phyloP scores from a whole-genome alignment of 1,284 basidiomycete species.

The Coniferiporia sulphurascens region DNA sequence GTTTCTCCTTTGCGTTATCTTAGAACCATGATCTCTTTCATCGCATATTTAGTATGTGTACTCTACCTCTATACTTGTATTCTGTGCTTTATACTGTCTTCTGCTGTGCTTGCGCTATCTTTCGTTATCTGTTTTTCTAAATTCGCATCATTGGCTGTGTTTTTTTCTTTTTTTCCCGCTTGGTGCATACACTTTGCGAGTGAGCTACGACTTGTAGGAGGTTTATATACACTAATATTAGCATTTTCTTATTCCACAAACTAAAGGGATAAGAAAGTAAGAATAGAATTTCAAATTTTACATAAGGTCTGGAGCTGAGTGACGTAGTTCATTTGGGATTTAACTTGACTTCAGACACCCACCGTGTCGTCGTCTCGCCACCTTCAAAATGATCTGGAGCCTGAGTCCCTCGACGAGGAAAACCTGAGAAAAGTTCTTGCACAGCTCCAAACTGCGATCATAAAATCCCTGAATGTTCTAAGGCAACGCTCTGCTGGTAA shows the following conservation, averaged over 20 bases:
- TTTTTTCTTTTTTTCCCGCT: not conserved
- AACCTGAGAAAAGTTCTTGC: not conserved
- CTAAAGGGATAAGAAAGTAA: no score
- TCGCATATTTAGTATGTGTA: not conserved
- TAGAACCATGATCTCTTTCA: not conserved
- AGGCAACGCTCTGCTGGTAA: not conserved
- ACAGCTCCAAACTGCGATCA: slow-evolving; percentile 8
- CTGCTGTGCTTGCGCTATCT: not conserved
- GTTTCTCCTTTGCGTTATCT: not conserved
- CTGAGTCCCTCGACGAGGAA: slow-evolving; percentile 1
- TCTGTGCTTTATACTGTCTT: not conserved
- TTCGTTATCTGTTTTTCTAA: not conserved
- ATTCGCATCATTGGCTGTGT: not conserved
- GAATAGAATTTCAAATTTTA: no score
- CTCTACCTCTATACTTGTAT: not conserved
- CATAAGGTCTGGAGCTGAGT: no score
- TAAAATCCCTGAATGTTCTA: not conserved
- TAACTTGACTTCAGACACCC: not conserved
- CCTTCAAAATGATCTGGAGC: slow-evolving; percentile 7
- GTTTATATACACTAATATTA: no score
- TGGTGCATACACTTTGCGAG: not conserved
- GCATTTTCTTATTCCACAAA: no score
- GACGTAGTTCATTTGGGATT: not conserved
- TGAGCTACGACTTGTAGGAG: no score
- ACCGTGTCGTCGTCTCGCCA: slow-evolving; percentile 2